Evolutionary conservation across 371 early-diverging fungal genomes (phyloP), one percentile per base, ranked within the genome.

Genomic region (Syncephalis fuscata): DNA sequence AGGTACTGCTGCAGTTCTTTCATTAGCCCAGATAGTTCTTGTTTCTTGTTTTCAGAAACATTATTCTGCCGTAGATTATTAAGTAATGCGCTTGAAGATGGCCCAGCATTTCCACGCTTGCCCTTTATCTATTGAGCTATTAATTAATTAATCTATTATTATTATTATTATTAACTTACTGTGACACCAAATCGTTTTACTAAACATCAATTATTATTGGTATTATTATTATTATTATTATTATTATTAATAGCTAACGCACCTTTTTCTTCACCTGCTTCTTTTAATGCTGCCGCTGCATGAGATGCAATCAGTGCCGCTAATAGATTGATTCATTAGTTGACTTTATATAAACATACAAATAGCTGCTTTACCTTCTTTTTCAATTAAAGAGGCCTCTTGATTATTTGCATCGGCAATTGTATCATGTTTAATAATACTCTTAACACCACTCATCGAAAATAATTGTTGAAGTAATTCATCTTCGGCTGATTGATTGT

Each of bases 341-440:
- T 7, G 70, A n/a, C n/a, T n/a, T 70, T 2, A 50, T 49, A 2
- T 32, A 4, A 70, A 54, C 14, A 77, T 78, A 19, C 67, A 65
- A 15, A 70, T 78, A 25, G 75, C 64, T 3, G 62, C 58, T 14
- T 57, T 58, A 50, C 88, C 91, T 66, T 92, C 88, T 16, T 67
- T 65, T 46, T 86, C 82, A 8, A 88, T 68, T 27, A 74, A 64
- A 1, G 78, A 50, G n/a, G 61, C 50, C 39, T 87, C 85, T 4
- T 74, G 76, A 3, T 63, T 71, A 2, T 65, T 61, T 11, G 77
- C 67, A 39, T 78, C 76, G 61, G 91, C 70, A 40, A 92, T 85
- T 19, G 71, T 75, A 52, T 94, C 95, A 54, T 94, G 92, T 44
- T 84, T 65, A 19, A 92, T 55, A 0, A 85, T 90, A 44, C 86